Evolutionary conservation across 768 basidiomycete genomes (phyloP), one percentile per base, ranked within the genome.

Genomic region (Phlebiopsis gigantea): DNA sequence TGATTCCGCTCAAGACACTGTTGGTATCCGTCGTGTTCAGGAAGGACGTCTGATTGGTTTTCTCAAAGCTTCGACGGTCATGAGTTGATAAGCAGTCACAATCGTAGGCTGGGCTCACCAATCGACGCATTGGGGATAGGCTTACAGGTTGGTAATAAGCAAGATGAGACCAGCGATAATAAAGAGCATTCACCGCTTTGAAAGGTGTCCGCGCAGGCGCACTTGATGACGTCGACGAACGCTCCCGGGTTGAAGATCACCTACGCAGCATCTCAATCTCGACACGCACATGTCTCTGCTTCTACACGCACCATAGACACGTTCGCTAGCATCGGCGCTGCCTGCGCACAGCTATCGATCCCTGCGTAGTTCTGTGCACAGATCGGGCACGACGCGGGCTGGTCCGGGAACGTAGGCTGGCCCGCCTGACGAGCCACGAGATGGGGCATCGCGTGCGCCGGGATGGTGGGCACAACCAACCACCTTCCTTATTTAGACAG

Each of bases 111-210:
- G 4, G n/a, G 55, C 72, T 28, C 46, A 84, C 82, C 85, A 87
- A 63, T 87, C 84, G 39, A 82, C 82, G 57, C 84, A 88, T 72
- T 87, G 83, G 34, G 84, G 84, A 69, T 79, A 77, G 9, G 66
- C 68, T 48, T n/a, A n/a, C n/a, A 68, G 58, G 22, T 21, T 24
- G 10, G 22, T 2, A 14, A 24, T 31, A 4, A 12, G 22, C 24
- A 25, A n/a, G 17, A 47, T 15, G 21, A 5, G n/a, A n/a, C n/a
- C n/a, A n/a, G n/a, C n/a, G n/a, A n/a, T n/a, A n/a, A n/a, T n/a
- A n/a, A n/a, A n/a, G 31, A 3, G 30, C 4, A 50, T 62, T 57
- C 21, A 66, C 65, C 59, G 47, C 65, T 66, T 57, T 75, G 68
- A 66, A 78, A 79, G 2, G 77, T 74, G 46, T 77, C 74, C 2